Evolutionary conservation across 805 yeast genomes (phyloP), one percentile per base, ranked within the genome.

Genomic region (Metschnikowia reukaufii): DNA sequence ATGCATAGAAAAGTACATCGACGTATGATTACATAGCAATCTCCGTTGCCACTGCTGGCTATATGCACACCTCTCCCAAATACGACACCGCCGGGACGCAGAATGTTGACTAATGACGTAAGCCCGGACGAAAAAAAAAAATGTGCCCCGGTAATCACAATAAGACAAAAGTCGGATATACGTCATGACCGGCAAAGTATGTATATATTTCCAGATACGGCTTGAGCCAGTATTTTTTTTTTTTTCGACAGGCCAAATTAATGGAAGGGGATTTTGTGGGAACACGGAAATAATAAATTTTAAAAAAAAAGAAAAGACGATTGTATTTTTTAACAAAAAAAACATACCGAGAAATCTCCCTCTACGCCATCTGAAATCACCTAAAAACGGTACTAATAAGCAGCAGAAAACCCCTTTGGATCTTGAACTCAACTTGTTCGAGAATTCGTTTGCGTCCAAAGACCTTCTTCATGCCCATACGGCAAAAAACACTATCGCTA

Each of bases 401-500:
- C 51, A 67, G 68, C 65, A 60, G 66, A 61, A 66, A 58, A 63
- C 73, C 15, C 66, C 88, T 34, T 79, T 88, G 58, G 92, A 85
- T 50, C 72, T 90, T 48, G 99, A 94, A 65, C 96, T 94, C 8
- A 92, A 92, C 60, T 97, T 97, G 4, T 92, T 92, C 63, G 99
- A 92, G 66, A 87, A 86, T 65, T 87, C 96, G 42, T 92, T 92
- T 70, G 97, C 94, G n/a, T 68, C 82, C 2, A 82, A 81, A 50
- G 77, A 74, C 42, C 54, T 44, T 25, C 42, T 44, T 23, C 48
- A 38, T 39, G 46, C 47, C 41, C 50, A 44, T 20, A 38, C 25
- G 23, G 49, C 45, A 13, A 37, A 44, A 15, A 13, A 16, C 21
- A 34, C 8, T 32, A 20, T 17, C 21, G 25, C 35, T 1, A 2